phyloP scores from a whole-genome alignment of 768 basidiomycete species.

The Suillus subaureus region DNA sequence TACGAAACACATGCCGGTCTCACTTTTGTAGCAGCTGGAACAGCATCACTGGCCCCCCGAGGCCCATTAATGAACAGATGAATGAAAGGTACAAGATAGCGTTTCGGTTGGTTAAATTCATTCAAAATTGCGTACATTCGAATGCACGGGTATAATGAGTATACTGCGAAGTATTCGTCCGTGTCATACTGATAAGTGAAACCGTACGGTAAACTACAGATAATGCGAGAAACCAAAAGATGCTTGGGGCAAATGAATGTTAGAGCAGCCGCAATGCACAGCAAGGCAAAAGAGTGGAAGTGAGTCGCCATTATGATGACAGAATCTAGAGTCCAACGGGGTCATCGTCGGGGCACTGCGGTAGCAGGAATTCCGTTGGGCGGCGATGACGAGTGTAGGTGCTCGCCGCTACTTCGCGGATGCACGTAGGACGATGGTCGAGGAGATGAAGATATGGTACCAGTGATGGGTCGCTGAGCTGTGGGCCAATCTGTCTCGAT shows the following conservation, averaged over 20 bases:
- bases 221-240: constrained; percentile 45
- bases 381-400: constrained; percentile 39
- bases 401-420: constrained; percentile 47
- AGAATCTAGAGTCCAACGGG: constrained; percentile 7
- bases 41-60: neutral
- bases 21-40: neutral
- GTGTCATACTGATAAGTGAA: constrained; percentile 53
- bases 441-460: constrained; percentile 37
- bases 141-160: constrained; percentile 59
- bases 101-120: constrained; percentile 22
- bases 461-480: constrained; percentile 42
- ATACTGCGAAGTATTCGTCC: constrained; percentile 63
- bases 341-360: constrained; percentile 48
- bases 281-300: constrained; percentile 24
- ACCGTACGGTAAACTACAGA: constrained; percentile 62
- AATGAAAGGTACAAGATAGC: constrained; percentile 10
- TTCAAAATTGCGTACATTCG: constrained; percentile 42
- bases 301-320: constrained; percentile 9
- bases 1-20: constrained; percentile 23
- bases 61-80: neutral
- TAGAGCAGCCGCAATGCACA: constrained; percentile 27
- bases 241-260: constrained; percentile 31
- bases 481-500: constrained; percentile 48
- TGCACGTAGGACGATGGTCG: constrained; percentile 56
- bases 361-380: constrained; percentile 47